A percentile compares a stretch with the other conserved stretches of the same genome.
Evolutionary conservation across 2,329 filamentous ascomycete genomes (phyloP).

Genomic region (Leptosphaerulina australis): DNA sequence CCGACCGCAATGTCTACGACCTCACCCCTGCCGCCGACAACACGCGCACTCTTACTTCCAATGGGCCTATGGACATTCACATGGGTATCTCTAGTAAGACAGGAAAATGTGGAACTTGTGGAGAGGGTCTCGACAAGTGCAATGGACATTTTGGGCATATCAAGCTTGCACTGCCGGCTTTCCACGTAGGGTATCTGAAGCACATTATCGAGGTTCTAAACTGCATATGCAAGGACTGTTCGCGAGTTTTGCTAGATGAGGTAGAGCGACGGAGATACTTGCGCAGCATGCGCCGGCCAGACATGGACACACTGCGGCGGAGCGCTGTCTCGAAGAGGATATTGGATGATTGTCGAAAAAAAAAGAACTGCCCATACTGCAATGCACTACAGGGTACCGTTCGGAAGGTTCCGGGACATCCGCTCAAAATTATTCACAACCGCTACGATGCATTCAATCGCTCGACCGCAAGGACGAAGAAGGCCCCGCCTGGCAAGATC

Average conservation of each 20-base stretch:
- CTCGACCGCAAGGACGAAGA: slow-evolving; percentile 84
- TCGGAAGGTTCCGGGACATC: slow-evolving; percentile 78
- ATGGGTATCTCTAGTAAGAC: slow-evolving; percentile 89
- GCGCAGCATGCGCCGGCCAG: slow-evolving; percentile 78
- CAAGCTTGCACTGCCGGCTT: slow-evolving; percentile 85
- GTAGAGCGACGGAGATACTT: slow-evolving; percentile 76
- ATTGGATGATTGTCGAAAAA: slow-evolving; percentile 87
- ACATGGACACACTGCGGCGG: slow-evolving; percentile 84
- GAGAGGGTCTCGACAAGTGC: slow-evolving; percentile 79
- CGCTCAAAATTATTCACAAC: slow-evolving; percentile 94
- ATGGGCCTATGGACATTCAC: slow-evolving; percentile 87
- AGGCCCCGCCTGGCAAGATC: slow-evolving; percentile 78
- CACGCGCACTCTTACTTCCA: slow-evolving; percentile 70
- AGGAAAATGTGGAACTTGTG: slow-evolving; percentile 80
- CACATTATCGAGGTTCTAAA: slow-evolving; percentile 91
- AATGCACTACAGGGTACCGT: slow-evolving; percentile 86
- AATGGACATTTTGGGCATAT: slow-evolving; percentile 97
- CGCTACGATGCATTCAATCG: slow-evolving; percentile 88
- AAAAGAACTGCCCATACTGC: slow-evolving; percentile 81
- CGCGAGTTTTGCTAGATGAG: slow-evolving; percentile 80
- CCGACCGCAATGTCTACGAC: slow-evolving; percentile 93
- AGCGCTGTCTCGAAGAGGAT: slow-evolving; percentile 86
- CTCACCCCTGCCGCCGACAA: slow-evolving; percentile 68
- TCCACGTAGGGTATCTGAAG: slow-evolving; percentile 95
- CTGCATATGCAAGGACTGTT: slow-evolving; percentile 94